Evolutionary conservation across 495 filamentous ascomycete species (phyloP).

Genomic region (Xylaria intraflava): DNA sequence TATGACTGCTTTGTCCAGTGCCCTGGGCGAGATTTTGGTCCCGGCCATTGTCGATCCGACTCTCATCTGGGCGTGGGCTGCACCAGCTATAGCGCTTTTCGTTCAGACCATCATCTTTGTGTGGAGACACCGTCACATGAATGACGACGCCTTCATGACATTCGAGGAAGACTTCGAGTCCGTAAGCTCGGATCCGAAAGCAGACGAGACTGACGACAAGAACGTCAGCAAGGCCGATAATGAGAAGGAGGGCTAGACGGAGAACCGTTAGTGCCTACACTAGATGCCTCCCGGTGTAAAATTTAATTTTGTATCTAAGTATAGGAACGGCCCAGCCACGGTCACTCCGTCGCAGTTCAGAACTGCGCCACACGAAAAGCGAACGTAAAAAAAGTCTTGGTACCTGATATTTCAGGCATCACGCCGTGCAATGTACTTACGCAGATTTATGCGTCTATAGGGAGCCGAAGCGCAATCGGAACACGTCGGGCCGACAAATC

Average conservation of each 20-base stretch:
- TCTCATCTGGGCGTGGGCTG: conserved; percentile 47
- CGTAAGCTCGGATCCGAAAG: neutral
- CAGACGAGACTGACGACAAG: neutral
- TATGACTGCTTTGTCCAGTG: conserved; percentile 43
- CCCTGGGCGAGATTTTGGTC: conserved; percentile 46
- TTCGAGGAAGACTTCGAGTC: conserved; percentile 18
- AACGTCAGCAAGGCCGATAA: neutral
- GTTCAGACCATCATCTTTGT: conserved; percentile 45
- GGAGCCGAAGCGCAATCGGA: too few relatives aligned
- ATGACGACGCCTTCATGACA: conserved; percentile 41
- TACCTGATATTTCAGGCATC: too few relatives aligned
- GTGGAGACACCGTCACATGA: conserved; percentile 38
- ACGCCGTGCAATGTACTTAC: too few relatives aligned
- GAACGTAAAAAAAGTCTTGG: too few relatives aligned
- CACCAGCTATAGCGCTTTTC: conserved; percentile 41
- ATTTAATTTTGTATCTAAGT: too few relatives aligned
- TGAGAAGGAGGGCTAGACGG: neutral
- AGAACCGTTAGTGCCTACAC: too few relatives aligned
- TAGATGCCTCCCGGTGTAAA: too few relatives aligned
- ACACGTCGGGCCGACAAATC: too few relatives aligned
- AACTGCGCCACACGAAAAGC: too few relatives aligned
- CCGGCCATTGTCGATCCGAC: conserved; percentile 52
- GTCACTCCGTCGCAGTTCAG: too few relatives aligned
- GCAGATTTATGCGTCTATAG: too few relatives aligned
- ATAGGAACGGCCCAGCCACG: too few relatives aligned